Base-by-base conservation (phyloP, 2,329 filamentous ascomycete genomes). In the Graphium sp. region DNA sequence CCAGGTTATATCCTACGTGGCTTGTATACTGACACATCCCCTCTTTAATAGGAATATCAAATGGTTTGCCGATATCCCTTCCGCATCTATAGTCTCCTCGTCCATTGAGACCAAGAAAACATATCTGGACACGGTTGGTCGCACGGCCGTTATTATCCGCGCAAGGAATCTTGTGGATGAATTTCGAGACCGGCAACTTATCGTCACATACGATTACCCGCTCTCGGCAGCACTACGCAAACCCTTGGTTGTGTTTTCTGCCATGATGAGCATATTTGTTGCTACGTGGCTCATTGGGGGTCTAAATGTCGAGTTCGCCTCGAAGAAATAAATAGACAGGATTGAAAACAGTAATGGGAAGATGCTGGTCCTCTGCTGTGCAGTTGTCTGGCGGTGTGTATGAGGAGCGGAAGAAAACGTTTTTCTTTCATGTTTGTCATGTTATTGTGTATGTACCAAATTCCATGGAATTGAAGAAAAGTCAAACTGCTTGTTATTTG, bases 121-220 rank as follows among this genome's bases (percentile, higher is more conserved):
- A 0, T 98, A 84, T 55, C 78, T 98, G 56, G 89, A 98, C 52
- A 95, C 89, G 0, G 44, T 87, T 18, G 89, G 89, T 35, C 80
- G 89, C 37, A 91, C 87, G 1, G 68, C 75, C 1, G 62, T 98
- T 35, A 75, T 67, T 28, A 63, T 98, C 43, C 79, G 76, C 35
- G 81, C 83, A 6, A 65, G 74, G 41, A 95, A 94, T 49, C 59
- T 95, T 29, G 81, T 91, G 2, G 89, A 98, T 41, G 89, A 95
- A 40, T 71, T 85, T 44, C 69, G 85, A 30, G 83, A 85, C 44
- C 74, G 80, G 18, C 74, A 89, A 38, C 52, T 95, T 14, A 60
- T 93, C 41, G 78, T 95, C 30, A 77, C 79, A 2, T 98, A 98
- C 51, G 80, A 93, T 37, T 82, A 89, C 46, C 70, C 85, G 2